Evolutionary conservation across 176 grass and related monocot species (phyloP).

Genomic region (Ananas comosus): DNA sequence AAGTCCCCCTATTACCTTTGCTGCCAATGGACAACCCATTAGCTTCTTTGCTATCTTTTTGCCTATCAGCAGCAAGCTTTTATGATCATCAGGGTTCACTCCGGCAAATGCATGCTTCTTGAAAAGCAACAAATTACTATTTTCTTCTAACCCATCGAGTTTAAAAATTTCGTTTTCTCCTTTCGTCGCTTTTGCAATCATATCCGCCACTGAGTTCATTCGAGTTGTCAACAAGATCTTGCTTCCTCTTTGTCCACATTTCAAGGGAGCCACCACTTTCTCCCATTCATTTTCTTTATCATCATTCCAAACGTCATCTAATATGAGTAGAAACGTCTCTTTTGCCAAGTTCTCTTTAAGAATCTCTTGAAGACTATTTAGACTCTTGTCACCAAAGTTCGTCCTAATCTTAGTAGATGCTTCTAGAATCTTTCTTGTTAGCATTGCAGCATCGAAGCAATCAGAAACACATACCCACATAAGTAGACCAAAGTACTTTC

Average conservation of each 20-base stretch:
- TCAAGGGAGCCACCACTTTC: conserved; percentile 7
- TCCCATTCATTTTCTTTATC: neutral
- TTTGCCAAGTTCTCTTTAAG: neutral
- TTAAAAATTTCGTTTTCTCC: neutral
- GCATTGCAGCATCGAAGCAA: neutral
- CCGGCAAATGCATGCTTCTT: conserved; percentile 16
- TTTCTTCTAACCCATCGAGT: conserved; percentile 1
- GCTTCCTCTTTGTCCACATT: conserved; percentile 24
- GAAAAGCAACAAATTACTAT: conserved; percentile 4
- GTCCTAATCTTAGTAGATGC: neutral
- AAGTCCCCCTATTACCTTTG: conserved; percentile 20
- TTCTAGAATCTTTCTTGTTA: conserved; percentile 19
- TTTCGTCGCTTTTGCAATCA: conserved; percentile 5
- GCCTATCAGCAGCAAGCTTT: conserved; percentile 3
- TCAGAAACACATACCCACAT: conserved; percentile 19
- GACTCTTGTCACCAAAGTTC: conserved; percentile 1
- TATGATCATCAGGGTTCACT: conserved; percentile 4
- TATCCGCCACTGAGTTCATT: conserved; percentile 2
- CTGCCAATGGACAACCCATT: conserved; percentile 17
- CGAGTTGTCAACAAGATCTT: conserved; percentile 18
- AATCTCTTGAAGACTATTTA: conserved; percentile 14
- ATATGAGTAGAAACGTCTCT: conserved; percentile 21
- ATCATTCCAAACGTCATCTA: conserved; percentile 29
- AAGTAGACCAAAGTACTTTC: neutral
- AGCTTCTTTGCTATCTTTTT: conserved; percentile 13